Base-by-base conservation (phyloP, 1,284 basidiomycete species). In the Kwoniella shivajii region DNA sequence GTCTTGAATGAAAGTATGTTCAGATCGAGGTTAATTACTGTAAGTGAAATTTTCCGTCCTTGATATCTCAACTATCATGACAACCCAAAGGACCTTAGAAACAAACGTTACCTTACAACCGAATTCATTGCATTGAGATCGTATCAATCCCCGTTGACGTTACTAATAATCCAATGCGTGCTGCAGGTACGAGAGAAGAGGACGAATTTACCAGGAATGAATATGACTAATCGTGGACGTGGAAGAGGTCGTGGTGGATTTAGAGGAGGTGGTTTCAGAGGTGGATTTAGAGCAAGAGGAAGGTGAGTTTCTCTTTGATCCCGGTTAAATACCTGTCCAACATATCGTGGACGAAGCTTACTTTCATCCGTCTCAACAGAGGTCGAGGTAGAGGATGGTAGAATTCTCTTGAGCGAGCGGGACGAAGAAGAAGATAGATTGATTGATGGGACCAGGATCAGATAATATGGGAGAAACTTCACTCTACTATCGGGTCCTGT, bases 1-100 rank as follows among this genome's bases (percentile, higher is more conserved):
- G 87, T 93, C n/a, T 84, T 99, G 81, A 92, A 99, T 78, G 94
- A 98, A 70, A 93, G 90, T 30, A 80, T 95, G 68, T 98, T 99
- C 84, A 86, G 90, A 50, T 93, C 92, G 30, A 85, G 95, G 62
- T 79, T 94, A 73, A 88, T 99, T 77, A 95, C 94, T 82, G 93
- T 92, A 61, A 61, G 81, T 63, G n/a, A 36, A 41, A 36, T 24
- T 30, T 59, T 44, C 48, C 47, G 41, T 27, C 41, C 34, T 10
- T 10, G 34, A 36, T 36, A 36, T 10, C n/a, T 10, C 10, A 10
- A 36, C 34, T 36, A 10, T 10, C 34, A 36, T 10, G n/a, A n/a
- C 34, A 10, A n/a, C 10, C 34, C 34, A 10, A 10, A 10, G 10
- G 34, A n/a, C n/a, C 34, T 36, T 10, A 36, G 34, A n/a, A 10